Evolutionary conservation across 306 rosid species (phyloP).

Genomic region (Begonia masoniana): DNA sequence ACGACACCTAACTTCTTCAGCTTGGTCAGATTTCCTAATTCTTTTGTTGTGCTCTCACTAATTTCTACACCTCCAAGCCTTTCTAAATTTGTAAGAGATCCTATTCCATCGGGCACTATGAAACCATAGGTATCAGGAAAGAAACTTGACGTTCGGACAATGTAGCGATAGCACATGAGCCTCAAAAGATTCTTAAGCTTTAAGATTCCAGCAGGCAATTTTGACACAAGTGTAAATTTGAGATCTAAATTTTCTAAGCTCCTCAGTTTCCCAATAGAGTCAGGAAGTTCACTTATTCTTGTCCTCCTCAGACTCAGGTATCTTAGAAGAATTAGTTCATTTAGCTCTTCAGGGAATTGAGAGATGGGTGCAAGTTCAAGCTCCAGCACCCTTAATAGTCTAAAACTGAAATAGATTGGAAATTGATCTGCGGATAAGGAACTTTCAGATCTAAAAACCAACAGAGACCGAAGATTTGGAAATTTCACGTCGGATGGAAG

Average conservation of each 20-base stretch:
- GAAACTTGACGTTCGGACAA: neutral
- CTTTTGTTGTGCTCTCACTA: neutral
- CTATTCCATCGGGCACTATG: neutral
- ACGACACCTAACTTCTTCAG: conserved; percentile 1
- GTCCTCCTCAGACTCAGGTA: conserved; percentile 9
- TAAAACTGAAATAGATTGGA: neutral
- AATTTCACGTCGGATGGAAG: neutral
- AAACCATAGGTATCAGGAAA: neutral
- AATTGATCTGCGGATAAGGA: neutral
- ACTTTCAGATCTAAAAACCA: neutral
- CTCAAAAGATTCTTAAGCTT: neutral
- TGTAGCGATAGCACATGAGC: neutral
- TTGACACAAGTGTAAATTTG: neutral
- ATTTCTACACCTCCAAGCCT: neutral
- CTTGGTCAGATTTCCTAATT: neutral
- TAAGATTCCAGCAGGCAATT: conserved; percentile 5
- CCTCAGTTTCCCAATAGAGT: conserved; percentile 9
- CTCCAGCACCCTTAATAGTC: conserved; percentile 11
- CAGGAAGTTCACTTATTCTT: conserved; percentile 9
- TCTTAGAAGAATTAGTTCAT: conserved; percentile 5
- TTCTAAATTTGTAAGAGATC: neutral
- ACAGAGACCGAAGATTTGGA: conserved; percentile 2
- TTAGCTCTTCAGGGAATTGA: conserved; percentile 2
- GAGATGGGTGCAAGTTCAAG: conserved; percentile 9
- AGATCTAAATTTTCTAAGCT: conserved; percentile 13